phyloP scores from a whole-genome alignment of 352 stramenopile species.

The Pythium graminicola region DNA sequence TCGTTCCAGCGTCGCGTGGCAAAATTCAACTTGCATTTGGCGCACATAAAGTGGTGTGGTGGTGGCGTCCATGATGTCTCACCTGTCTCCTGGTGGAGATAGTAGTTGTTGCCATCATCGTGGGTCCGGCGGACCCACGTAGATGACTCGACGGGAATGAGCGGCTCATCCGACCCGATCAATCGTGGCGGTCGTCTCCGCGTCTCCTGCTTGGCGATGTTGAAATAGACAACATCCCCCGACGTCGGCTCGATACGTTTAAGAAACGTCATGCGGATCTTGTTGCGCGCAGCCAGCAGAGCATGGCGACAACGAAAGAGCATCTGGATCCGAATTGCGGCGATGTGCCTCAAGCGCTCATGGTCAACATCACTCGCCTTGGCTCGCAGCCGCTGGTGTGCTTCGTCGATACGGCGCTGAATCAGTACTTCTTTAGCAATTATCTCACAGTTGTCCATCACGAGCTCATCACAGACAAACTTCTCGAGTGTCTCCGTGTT shows the following conservation, averaged over 20 bases:
- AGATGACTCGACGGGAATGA: slow-evolving; percentile 51
- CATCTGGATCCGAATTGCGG: slow-evolving; percentile 54
- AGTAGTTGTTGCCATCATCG: slow-evolving; percentile 43
- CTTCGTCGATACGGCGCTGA: slow-evolving; percentile 41
- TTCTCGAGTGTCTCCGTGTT: slow-evolving; percentile 60
- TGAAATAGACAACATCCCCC: slow-evolving; percentile 54
- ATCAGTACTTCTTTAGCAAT: slow-evolving; percentile 61
- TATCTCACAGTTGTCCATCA: slow-evolving; percentile 53
- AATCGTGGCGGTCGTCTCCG: slow-evolving; percentile 33
- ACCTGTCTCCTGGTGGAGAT: slow-evolving; percentile 33
- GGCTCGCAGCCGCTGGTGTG: slow-evolving; percentile 21
- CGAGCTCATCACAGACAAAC: slow-evolving; percentile 58
- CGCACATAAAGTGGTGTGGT: slow-evolving; percentile 51
- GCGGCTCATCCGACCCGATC: slow-evolving; percentile 42
- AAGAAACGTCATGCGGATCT: slow-evolving; percentile 48
- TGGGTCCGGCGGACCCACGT: slow-evolving; percentile 55
- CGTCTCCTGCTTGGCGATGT: slow-evolving; percentile 35
- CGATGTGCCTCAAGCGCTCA: slow-evolving; percentile 29
- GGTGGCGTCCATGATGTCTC: slow-evolving; percentile 42
- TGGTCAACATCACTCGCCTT: slow-evolving; percentile 26
- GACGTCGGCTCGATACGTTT: slow-evolving; percentile 55
- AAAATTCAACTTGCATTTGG: slow-evolving; percentile 42
- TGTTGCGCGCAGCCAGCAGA: slow-evolving; percentile 29
- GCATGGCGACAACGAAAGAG: slow-evolving; percentile 55
- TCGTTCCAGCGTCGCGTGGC: slow-evolving; percentile 44